These are phyloP conservation scores for Scedosporium boydii DNA, from an alignment of 2,329 filamentous ascomycete genomes.

Conservation along the genomic window DNA sequence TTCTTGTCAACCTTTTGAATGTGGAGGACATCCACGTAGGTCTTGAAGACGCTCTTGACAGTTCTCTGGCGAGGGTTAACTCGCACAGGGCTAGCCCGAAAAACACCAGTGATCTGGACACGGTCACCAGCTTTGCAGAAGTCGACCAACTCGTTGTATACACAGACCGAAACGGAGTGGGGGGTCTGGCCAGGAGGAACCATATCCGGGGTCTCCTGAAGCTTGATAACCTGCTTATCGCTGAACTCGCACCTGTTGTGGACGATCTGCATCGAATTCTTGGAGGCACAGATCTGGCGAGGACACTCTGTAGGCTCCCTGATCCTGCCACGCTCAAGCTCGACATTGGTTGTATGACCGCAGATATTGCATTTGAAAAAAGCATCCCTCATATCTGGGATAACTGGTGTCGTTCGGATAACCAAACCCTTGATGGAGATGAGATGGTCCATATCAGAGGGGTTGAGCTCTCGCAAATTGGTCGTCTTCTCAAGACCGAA, in stretches of 20 bases:
- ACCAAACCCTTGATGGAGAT: slow-evolving; percentile 93
- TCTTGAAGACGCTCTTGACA: slow-evolving; percentile 95
- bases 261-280: slow-evolving; percentile 96
- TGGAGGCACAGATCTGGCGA: slow-evolving; percentile 67
- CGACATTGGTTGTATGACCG: slow-evolving; percentile 81
- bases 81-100: slow-evolving; percentile 86
- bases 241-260: slow-evolving; percentile 93
- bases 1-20: slow-evolving; percentile 96
- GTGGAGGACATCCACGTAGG: slow-evolving; percentile 89
- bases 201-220: slow-evolving; percentile 93
- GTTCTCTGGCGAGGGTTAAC: slow-evolving; percentile 88
- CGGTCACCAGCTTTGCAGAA: slow-evolving; percentile 97
- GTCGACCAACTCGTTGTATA: slow-evolving; percentile 94
- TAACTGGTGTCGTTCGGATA: slow-evolving; percentile 90
- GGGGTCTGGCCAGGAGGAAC: slow-evolving; percentile 94
- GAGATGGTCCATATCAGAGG: slow-evolving; percentile 90
- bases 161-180: slow-evolving; percentile 91
- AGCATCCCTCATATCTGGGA: slow-evolving; percentile 97
- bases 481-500: slow-evolving; percentile 80
- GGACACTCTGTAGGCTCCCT: slow-evolving; percentile 88
- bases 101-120: slow-evolving; percentile 92
- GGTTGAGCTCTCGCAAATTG: slow-evolving; percentile 90
- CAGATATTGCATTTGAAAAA: slow-evolving; percentile 96
- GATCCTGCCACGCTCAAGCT: slow-evolving; percentile 92
- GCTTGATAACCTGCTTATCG: slow-evolving; percentile 97